phyloP scores from a whole-genome alignment of 1,139 yeast genomes.

The Pichia sp. region DNA sequence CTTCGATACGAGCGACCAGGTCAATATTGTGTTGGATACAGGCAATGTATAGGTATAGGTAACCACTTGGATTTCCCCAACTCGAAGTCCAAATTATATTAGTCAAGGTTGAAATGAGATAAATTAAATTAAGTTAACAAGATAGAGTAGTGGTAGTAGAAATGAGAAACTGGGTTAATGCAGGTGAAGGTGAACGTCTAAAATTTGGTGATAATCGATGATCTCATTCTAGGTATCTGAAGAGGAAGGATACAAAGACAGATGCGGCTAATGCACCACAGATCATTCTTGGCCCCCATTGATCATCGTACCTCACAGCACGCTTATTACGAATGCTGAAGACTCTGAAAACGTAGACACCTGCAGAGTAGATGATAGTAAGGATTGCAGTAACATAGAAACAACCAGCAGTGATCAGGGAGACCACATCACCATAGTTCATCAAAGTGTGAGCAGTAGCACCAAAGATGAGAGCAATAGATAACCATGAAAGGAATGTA shows the following conservation, averaged over 20 bases:
- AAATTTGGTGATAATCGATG: no score
- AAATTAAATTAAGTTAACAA: no score
- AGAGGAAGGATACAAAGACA: conserved; percentile 63
- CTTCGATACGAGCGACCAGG: no score
- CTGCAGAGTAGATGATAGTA: conserved; percentile 68
- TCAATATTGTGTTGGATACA: no score
- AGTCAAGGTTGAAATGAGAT: no score
- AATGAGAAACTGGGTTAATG: no score
- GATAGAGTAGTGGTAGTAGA: no score
- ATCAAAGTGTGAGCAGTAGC: conserved; percentile 67
- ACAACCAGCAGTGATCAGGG: conserved; percentile 83
- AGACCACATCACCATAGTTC: conserved; percentile 60
- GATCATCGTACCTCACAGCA: conserved; percentile 82
- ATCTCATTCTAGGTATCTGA: conserved; percentile 33
- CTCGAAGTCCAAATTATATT: no score
- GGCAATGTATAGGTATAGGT: no score
- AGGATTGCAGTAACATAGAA: conserved; percentile 75
- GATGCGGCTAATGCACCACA: conserved; percentile 70
- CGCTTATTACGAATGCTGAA: conserved; percentile 73
- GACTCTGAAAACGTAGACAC: conserved; percentile 76
- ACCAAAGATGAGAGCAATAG: conserved; percentile 64
- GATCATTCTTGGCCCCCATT: conserved; percentile 77
- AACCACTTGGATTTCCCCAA: no score
- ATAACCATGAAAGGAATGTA: conserved; percentile 71
- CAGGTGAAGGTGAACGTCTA: no score